A percentile compares a stretch with the other conserved stretches of the same genome.
phyloP scores from a whole-genome alignment of 75 land plant species.

The Pinus taeda region DNA sequence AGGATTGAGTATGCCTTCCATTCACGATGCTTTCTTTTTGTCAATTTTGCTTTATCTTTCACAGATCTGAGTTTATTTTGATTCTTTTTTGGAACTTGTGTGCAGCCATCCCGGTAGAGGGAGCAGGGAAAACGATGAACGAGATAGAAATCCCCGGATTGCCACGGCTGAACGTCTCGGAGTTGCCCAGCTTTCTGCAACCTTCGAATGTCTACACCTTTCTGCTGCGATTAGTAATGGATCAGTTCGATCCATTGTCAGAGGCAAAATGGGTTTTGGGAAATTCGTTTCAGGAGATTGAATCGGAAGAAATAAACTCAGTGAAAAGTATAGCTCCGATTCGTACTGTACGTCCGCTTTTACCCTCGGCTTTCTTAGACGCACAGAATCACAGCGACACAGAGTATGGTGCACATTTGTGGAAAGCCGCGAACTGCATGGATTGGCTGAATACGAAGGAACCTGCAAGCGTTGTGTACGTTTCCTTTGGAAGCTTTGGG shows the following conservation, averaged over 20 bases:
- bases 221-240: not conserved
- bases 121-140: not conserved
- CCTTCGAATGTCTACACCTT: constrained; percentile 30
- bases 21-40: not conserved
- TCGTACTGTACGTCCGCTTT: constrained; percentile 60
- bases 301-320: constrained; percentile 31
- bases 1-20: not conserved
- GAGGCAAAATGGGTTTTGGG: constrained; percentile 46
- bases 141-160: constrained; percentile 30
- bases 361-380: constrained; percentile 3
- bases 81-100: too few relatives aligned
- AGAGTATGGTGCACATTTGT: constrained; percentile 19
- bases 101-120: not conserved
- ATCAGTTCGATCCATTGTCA: constrained; percentile 6
- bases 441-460: constrained; percentile 16
- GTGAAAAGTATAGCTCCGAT: constrained; percentile 14
- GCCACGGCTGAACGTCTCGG: constrained; percentile 38
- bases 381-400: not conserved
- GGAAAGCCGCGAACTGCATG: not conserved
- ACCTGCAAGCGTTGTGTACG: constrained; percentile 11
- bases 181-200: constrained; percentile 54
- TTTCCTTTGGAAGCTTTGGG: constrained; percentile 28
- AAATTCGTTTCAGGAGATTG: constrained; percentile 60
- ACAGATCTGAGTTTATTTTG: too few relatives aligned
- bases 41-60: not conserved